phyloP scores from a whole-genome alignment of 352 stramenopile genomes.

The Phytophthora litchii region DNA sequence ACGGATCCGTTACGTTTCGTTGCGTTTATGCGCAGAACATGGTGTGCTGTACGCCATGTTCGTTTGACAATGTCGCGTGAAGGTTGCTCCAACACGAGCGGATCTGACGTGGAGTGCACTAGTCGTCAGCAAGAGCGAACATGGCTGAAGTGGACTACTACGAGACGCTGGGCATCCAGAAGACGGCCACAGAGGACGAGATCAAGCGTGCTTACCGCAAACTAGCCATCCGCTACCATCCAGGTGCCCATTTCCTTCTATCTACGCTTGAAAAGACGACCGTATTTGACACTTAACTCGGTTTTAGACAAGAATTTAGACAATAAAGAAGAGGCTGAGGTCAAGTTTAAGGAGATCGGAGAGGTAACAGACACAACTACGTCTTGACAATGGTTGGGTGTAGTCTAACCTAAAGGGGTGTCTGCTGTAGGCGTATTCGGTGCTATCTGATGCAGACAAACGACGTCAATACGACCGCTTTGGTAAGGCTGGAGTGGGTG shows the following conservation, averaged over 20 bases:
- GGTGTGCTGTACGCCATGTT: neutral
- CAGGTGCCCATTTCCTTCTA: conserved; percentile 45
- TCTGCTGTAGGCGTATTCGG: conserved; percentile 78
- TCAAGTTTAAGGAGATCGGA: conserved; percentile 91
- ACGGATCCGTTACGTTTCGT: no score
- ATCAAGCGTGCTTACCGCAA: conserved; percentile 90
- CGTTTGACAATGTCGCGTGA: neutral
- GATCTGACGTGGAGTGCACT: conserved; percentile 9
- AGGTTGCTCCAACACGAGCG: neutral
- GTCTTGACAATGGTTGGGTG: neutral
- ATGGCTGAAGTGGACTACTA: conserved; percentile 78
- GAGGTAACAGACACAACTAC: conserved; percentile 50
- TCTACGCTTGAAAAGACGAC: neutral
- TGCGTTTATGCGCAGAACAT: no score
- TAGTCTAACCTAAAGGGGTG: no score
- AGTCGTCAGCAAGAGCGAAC: conserved; percentile 11
- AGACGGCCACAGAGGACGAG: conserved; percentile 76
- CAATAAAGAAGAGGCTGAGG: conserved; percentile 84
- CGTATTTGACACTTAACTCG: neutral
- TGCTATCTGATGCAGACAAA: conserved; percentile 91
- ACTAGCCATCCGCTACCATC: conserved; percentile 87
- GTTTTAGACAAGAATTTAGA: conserved; percentile 89
- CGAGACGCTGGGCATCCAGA: conserved; percentile 67
- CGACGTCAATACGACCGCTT: conserved; percentile 92
- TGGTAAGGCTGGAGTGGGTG: conserved; percentile 76